Base-by-base conservation (phyloP, 2,329 filamentous ascomycete species). In the Hymenotorrendiella dingleyae region DNA sequence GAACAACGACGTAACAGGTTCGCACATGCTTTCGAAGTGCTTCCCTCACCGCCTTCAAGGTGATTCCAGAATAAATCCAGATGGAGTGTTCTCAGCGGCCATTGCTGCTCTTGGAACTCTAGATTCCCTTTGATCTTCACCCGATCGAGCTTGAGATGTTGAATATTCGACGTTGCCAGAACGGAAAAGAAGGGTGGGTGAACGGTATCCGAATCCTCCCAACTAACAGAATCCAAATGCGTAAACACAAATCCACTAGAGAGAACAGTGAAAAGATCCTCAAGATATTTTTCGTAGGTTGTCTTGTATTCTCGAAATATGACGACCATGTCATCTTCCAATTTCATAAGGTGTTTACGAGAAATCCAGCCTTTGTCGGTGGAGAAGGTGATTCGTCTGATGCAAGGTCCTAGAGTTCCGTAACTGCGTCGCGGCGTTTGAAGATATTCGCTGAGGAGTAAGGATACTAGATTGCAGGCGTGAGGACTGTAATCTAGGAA, bases 401-500 rank as follows among this genome's bases (percentile, higher is more conserved):
- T 34, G 30, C 30, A 34, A 6, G 17, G 30, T 11, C 16, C 12
- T 4, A 21, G 7, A 17, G 17, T 21, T 17, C n/a, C 2, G 11
- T 21, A 14, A 8, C 9, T 29, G 27, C n/a, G 17, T 14, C 12
- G 5, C n/a, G 27, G 3, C n/a, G 16, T 9, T 3, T 34, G 6
- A 34, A 10, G 30, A 17, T 21, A 17, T 21, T 14, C 6, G 12
- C 17, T 19, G 30, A 34, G 16, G 30, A 37, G 23, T 4, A 16
- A 10, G 11, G 6, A n/a, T 11, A 45, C 4, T 11, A 45, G 17
- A 21, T 8, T 22, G 22, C 8, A 24, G 19, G 17, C 21, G 4
- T 14, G 9, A 29, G 22, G 20, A 22, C 32, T 46, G 20, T 46
- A 46, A 33, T 46, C 43, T 8, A 46, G 20, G 22, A 21, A 21